A percentile compares a stretch with the other conserved stretches of the same genome.
These are phyloP conservation scores for Sugiyamaella pinicola DNA, from an alignment of 1,139 yeast genomes.

Conservation along the genomic window DNA sequence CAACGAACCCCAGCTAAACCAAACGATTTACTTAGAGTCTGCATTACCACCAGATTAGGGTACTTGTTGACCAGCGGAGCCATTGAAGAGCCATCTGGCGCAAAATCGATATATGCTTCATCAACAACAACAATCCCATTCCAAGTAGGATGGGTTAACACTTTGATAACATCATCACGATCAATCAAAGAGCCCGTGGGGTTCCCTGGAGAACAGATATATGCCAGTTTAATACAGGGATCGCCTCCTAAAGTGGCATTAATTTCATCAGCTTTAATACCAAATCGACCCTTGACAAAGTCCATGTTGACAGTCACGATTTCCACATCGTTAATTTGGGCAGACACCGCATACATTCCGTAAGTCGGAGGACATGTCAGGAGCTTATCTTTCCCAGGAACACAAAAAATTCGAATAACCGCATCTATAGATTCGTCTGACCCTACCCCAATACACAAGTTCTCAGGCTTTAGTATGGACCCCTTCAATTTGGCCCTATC, in stretches of 20 bases:
- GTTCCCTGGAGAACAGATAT: constrained; percentile 97
- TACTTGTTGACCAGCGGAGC: constrained; percentile 80
- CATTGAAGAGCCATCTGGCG: constrained; percentile 65
- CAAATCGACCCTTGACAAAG: constrained; percentile 57
- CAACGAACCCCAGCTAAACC: constrained; percentile 93
- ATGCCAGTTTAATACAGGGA: constrained; percentile 65
- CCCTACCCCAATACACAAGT: constrained; percentile 92
- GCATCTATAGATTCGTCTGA: constrained; percentile 96
- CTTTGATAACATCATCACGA: constrained; percentile 50
- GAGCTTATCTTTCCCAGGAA: constrained; percentile 80
- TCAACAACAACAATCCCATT: constrained; percentile 85
- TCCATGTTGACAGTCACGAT: constrained; percentile 71
- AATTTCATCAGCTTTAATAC: constrained; percentile 62
- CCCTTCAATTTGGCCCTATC: constrained; percentile 18
- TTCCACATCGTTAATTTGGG: constrained; percentile 83
- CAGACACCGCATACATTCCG: constrained; percentile 94
- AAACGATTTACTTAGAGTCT: constrained; percentile 90
- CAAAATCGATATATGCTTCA: constrained; percentile 93
- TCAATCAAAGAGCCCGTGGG: constrained; percentile 79
- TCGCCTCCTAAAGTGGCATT: constrained; percentile 57
- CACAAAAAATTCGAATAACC: constrained; percentile 79
- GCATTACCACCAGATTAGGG: constrained; percentile 84
- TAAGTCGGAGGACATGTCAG: constrained; percentile 93
- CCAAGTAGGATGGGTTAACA: constrained; percentile 60
- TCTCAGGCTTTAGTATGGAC: constrained; percentile 54